Evolutionary conservation across 1,284 basidiomycete genomes (phyloP).

Genomic region (Mycosarcoma maydis): DNA sequence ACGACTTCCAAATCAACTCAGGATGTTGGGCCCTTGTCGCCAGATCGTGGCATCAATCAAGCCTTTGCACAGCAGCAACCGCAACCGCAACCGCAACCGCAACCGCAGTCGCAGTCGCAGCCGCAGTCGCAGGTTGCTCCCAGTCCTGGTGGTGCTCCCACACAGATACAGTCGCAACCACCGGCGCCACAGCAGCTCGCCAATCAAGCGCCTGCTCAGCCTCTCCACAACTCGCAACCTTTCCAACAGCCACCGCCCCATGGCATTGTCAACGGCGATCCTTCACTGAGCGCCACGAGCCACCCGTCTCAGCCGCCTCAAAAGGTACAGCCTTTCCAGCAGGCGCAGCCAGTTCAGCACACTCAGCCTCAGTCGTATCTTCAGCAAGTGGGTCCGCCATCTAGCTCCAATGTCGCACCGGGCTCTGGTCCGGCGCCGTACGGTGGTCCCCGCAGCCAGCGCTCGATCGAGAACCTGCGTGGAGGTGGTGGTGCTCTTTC

Average conservation of each 20-base stretch:
- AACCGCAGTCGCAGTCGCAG: constrained; percentile 1
- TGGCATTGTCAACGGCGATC: constrained; percentile 13
- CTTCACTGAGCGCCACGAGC: constrained; percentile 18
- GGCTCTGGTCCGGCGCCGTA: constrained; percentile 33
- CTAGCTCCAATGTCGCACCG: constrained; percentile 6
- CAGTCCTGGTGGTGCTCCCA: too few relatives aligned
- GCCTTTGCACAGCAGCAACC: constrained; percentile 22
- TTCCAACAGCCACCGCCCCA: constrained; percentile 18
- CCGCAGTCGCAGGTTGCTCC: neutral
- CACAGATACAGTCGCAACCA: constrained; percentile 11
- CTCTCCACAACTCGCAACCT: constrained; percentile 9
- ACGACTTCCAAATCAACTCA: constrained; percentile 8
- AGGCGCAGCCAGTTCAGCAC: constrained; percentile 14
- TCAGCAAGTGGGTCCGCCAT: constrained; percentile 18
- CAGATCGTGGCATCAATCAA: constrained; percentile 14
- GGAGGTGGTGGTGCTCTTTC: constrained; percentile 42
- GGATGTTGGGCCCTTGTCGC: constrained; percentile 16
- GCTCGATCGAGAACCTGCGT: constrained; percentile 58
- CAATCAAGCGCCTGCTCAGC: constrained; percentile 5
- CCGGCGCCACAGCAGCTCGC: constrained; percentile 14
- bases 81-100: constrained; percentile 6
- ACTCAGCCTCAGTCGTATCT: constrained; percentile 14
- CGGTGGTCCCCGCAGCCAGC: constrained; percentile 52
- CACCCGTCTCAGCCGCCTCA: constrained; percentile 15
- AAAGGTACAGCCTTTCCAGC: too few relatives aligned